Base-by-base conservation (phyloP, 1,284 basidiomycete species). In the Bjerkandera adusta region DNA sequence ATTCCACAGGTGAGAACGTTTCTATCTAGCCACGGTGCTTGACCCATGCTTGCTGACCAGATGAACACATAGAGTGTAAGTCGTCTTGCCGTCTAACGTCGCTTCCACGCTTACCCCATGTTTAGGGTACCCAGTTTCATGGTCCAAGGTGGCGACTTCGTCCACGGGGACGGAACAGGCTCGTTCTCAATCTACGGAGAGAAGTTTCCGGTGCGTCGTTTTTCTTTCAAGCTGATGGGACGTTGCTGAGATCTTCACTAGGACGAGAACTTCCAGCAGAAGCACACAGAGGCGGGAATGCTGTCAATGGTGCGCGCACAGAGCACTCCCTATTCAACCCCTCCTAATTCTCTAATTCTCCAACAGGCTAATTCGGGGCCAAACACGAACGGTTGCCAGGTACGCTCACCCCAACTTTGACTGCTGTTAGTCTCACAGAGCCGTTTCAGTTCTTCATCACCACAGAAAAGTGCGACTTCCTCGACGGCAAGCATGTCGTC, bases 251-350 rank as follows among this genome's bases (percentile, higher is more conserved):
- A n/a, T n/a, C n/a, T n/a, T n/a, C n/a, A n/a, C 11, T 61, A 91
- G 78, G 96, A 98, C 60, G 96, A 99, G 72, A 97, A 94, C 66
- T 99, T 99, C 61, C 75, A 77, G 41, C 79, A 94, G 59, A 95
- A 95, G 65, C 96, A 99, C 63, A 84, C 79, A 0, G 85, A 77
- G 0, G 84, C 92, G 1, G 92, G 92, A 0, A 68, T 95, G 26
- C 68, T 95, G 10, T 92, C 90, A 16, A 95, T 95, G 92, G 90
- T 84, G 55, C 42, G 72, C 48, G 25, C 18, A 27, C 26, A 18
- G 13, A 13, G 6, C 27, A 24, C 34, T 41, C 30, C 15, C 36
- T 30, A 27, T 45, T 27, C 33, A 38, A 26, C 27, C 43, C 41
- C 40, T 33, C n/a, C 22, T 47, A 45, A 18, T 20, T 49, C 33